phyloP scores from a whole-genome alignment of 106 monocot species.

The Dendrobium nobile region DNA sequence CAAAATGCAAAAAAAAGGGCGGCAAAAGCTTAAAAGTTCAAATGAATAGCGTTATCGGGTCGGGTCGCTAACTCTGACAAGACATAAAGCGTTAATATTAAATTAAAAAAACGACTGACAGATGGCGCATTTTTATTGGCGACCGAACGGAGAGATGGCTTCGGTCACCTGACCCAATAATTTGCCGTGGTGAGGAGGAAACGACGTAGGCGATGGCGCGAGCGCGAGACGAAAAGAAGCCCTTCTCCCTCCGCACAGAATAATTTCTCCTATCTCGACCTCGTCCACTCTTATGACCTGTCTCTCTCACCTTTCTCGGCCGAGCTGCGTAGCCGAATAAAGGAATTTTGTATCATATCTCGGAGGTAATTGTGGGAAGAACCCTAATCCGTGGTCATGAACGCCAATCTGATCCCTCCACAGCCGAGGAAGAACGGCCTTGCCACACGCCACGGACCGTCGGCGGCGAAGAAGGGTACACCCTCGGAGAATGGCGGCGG shows the following conservation, averaged over 20 bases:
- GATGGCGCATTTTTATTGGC: too few relatives aligned
- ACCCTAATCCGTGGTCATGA: conserved; percentile 28
- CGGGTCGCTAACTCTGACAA: too few relatives aligned
- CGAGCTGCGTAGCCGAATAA: background rate
- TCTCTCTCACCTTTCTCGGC: background rate
- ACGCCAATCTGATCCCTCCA: conserved; percentile 25
- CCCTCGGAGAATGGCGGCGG: conserved; percentile 26
- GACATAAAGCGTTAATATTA: too few relatives aligned
- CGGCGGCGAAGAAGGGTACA: conserved; percentile 23
- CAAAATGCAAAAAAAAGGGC: too few relatives aligned
- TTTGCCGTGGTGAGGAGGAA: background rate
- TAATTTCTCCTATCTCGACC: background rate
- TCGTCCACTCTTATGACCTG: background rate
- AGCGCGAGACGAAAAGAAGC: background rate
- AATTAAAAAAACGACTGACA: too few relatives aligned
- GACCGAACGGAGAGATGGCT: too few relatives aligned
- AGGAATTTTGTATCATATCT: background rate
- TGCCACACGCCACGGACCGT: conserved; percentile 21
- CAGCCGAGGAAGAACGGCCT: conserved; percentile 18
- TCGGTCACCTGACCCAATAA: too few relatives aligned
- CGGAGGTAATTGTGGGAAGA: background rate
- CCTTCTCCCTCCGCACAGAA: background rate
- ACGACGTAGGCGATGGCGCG: conserved; percentile 1
- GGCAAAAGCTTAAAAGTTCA: too few relatives aligned
- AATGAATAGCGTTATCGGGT: too few relatives aligned